Evolutionary conservation across 305 asterid species (phyloP).

Genomic region (Solanum hybrid): DNA sequence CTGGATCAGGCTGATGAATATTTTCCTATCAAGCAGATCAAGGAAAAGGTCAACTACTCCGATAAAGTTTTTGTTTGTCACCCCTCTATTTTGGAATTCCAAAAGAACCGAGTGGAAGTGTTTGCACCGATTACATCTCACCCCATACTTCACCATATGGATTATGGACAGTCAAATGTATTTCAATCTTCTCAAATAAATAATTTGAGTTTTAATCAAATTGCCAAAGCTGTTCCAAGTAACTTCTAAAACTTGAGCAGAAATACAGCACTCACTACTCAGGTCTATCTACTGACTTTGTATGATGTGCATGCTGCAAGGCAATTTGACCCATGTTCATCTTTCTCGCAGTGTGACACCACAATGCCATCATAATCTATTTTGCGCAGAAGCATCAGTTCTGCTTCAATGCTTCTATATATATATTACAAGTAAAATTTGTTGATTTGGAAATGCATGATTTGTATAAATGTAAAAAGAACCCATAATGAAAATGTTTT

Average conservation of each 20-base stretch:
- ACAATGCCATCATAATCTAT: background rate
- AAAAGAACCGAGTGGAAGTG: background rate
- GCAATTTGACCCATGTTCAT: background rate
- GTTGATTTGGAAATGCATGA: background rate
- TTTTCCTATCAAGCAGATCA: background rate
- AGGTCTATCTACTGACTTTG: background rate
- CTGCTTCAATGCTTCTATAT: background rate
- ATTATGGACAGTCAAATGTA: background rate
- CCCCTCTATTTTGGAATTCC: background rate
- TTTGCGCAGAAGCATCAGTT: background rate
- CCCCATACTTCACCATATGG: background rate
- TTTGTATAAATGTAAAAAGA: background rate
- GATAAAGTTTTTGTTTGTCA: background rate
- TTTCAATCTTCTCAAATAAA: background rate
- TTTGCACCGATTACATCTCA: background rate
- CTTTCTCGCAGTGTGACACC: background rate
- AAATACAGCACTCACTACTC: background rate
- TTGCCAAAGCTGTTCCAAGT: background rate
- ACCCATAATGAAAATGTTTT: background rate
- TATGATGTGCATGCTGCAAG: background rate
- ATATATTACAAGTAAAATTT: background rate
- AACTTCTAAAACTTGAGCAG: background rate
- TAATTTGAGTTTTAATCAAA: background rate
- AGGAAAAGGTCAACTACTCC: background rate
- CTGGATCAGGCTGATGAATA: background rate